phyloP scores from a whole-genome alignment of 1,284 basidiomycete species.

The Puccinia horiana region DNA sequence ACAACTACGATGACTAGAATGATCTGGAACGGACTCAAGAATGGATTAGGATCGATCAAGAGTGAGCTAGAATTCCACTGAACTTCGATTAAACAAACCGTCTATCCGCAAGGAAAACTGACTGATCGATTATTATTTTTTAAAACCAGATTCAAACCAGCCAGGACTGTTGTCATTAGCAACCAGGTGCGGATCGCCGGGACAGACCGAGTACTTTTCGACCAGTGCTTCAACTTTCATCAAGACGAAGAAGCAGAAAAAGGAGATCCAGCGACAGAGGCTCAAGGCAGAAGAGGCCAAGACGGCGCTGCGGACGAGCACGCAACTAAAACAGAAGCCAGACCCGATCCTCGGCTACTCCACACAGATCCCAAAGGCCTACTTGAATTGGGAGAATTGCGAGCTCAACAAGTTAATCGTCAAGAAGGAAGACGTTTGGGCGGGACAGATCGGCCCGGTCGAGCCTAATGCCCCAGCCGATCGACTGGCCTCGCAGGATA shows the following conservation, averaged over 20 bases:
- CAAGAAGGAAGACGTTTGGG: constrained; percentile 46
- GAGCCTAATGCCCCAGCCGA: neutral
- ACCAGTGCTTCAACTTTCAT: neutral
- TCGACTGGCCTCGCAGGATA: neutral
- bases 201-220: constrained; percentile 8
- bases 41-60: neutral
- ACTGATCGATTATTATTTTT: neutral
- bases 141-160: neutral
- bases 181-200: neutral
- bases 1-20: neutral
- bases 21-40: constrained; percentile 2
- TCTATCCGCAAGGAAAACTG: neutral
- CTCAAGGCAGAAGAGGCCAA: constrained; percentile 16
- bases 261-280: constrained; percentile 30
- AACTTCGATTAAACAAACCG: neutral
- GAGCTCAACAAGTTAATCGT: constrained; percentile 42
- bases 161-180: neutral
- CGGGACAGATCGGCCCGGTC: neutral
- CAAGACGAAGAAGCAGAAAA: constrained; percentile 41
- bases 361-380: constrained; percentile 25
- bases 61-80: neutral
- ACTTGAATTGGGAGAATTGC: constrained; percentile 35
- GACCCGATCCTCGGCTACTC: constrained; percentile 48
- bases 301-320: neutral
- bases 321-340: constrained; percentile 17